phyloP scores from a whole-genome alignment of 202 grass and related monocot species.

The Setaria italica region DNA sequence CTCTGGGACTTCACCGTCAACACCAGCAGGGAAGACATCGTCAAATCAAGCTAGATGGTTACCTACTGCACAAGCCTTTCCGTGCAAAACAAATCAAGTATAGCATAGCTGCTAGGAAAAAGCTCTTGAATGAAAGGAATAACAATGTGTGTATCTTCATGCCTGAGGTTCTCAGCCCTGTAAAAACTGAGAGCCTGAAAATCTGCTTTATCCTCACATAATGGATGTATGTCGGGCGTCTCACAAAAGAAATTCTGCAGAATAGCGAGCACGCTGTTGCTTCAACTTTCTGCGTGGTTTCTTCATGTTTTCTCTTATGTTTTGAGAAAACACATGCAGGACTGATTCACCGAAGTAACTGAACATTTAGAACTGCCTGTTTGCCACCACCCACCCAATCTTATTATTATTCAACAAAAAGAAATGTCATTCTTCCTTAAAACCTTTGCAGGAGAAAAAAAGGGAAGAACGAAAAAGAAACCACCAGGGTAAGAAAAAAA shows the following conservation, averaged over 20 bases:
- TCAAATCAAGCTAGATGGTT: slow-evolving; percentile 50
- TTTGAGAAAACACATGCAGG: slow-evolving; percentile 18
- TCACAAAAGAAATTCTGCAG: not conserved
- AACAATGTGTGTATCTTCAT: slow-evolving; percentile 2
- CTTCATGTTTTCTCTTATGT: not conserved
- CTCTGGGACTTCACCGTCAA: slow-evolving; percentile 97
- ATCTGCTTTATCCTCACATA: slow-evolving; percentile 15
- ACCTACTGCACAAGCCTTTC: not conserved
- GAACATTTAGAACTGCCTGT: slow-evolving; percentile 2
- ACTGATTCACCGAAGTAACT: not conserved
- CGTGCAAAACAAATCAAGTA: slow-evolving; percentile 29
- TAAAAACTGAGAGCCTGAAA: slow-evolving; percentile 13
- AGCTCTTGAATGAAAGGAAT: slow-evolving; percentile 4
- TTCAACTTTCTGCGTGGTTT: slow-evolving; percentile 14
- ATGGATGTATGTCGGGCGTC: slow-evolving; percentile 11
- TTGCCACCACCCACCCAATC: slow-evolving; percentile 3
- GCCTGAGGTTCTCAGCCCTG: slow-evolving; percentile 29
- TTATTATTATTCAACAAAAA: slow-evolving; percentile 22
- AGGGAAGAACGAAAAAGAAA: not conserved
- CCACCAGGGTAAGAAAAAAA: slow-evolving; percentile 2
- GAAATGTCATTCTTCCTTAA: slow-evolving; percentile 25
- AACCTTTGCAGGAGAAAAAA: slow-evolving; percentile 21
- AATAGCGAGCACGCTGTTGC: not conserved
- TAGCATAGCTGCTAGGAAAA: slow-evolving; percentile 30
- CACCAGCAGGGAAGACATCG: slow-evolving; percentile 69